phyloP scores from a whole-genome alignment of 768 basidiomycete species.

The Postia placenta region DNA sequence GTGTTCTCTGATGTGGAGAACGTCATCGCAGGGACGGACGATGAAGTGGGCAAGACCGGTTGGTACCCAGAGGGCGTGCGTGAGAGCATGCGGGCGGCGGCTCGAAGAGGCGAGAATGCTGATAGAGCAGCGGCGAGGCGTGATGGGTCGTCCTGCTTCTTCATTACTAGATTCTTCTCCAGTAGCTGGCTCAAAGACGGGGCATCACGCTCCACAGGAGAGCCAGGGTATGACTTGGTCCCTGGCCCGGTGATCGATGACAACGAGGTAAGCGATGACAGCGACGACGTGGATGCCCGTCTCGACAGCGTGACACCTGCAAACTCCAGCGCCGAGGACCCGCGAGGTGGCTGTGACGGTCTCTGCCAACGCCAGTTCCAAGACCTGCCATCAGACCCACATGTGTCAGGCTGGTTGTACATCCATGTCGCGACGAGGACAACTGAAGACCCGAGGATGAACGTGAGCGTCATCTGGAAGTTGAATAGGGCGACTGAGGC shows the following conservation, averaged over 20 bases:
- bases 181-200: conserved; percentile 17
- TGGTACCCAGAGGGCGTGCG: background rate
- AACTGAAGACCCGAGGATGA: conserved; percentile 75
- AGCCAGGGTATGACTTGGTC: conserved; percentile 10
- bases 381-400: background rate
- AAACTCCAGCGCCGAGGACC: conserved; percentile 20
- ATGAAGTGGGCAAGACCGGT: background rate
- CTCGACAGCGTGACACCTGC: conserved; percentile 19
- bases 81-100: background rate
- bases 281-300: conserved; percentile 23
- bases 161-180: conserved; percentile 18
- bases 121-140: background rate
- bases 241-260: conserved; percentile 11
- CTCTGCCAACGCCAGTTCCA: conserved; percentile 21
- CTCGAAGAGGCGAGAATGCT: background rate
- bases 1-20: background rate
- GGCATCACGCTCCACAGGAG: conserved; percentile 20
- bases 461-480: conserved; percentile 81
- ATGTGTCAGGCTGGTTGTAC: conserved; percentile 66
- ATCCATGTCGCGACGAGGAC: conserved; percentile 89
- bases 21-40: background rate
- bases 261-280: conserved; percentile 18
- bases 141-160: conserved; percentile 14
- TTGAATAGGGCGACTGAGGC: conserved; percentile 88
- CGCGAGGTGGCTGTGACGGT: conserved; percentile 11